A percentile compares a stretch with the other conserved stretches of the same genome.
phyloP scores from a whole-genome alignment of 2,329 filamentous ascomycete genomes.

The Calcarisporium arbuscula region DNA sequence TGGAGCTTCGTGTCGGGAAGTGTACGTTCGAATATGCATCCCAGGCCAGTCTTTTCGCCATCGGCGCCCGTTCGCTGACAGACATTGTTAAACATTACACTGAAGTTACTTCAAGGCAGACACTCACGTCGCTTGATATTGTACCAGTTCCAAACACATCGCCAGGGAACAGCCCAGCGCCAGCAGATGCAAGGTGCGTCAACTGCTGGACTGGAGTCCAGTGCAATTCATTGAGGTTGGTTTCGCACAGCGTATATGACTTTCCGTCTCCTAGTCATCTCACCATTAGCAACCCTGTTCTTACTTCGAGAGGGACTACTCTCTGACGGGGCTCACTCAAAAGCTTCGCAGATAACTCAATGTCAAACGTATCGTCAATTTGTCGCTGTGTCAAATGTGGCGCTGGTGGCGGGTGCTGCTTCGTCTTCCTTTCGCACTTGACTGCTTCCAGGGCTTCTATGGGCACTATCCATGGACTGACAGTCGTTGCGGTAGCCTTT shows the following conservation, averaged over 20 bases:
- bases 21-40: conserved; percentile 1
- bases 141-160: conserved; percentile 7
- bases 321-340: not conserved
- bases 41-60: conserved; percentile 1
- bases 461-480: conserved; percentile 52
- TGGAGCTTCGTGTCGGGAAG: not conserved
- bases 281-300: no score
- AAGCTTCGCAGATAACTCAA: not conserved
- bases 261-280: conserved; percentile 1
- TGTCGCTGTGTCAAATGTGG: not conserved
- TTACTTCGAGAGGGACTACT: not conserved
- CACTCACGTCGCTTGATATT: conserved; percentile 1
- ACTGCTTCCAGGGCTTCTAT: conserved; percentile 39
- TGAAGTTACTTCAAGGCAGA: not conserved
- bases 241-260: conserved; percentile 1
- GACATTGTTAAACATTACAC: not conserved
- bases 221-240: conserved; percentile 2
- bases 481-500: conserved; percentile 49
- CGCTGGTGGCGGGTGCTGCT: not conserved
- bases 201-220: conserved; percentile 7
- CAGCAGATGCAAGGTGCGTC: conserved; percentile 2
- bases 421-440: conserved; percentile 3
- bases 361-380: not conserved
- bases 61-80: not conserved
- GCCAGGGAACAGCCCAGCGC: not conserved